Evolutionary conservation across 441 rosid genomes (phyloP).

Genomic region (Adansonia rubrostipa): DNA sequence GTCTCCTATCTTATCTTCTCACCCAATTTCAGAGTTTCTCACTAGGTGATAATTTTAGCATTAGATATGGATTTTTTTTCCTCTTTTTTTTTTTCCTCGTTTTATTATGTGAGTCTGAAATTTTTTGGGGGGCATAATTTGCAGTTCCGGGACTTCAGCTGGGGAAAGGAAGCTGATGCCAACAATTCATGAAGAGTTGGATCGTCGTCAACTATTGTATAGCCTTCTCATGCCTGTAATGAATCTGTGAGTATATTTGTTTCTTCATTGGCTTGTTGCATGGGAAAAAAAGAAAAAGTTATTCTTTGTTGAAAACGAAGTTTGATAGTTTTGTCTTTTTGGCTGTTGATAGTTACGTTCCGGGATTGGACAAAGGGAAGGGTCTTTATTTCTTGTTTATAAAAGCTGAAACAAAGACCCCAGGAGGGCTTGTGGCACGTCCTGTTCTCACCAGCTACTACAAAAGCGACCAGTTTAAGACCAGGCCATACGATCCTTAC

Average conservation of each 20-base stretch:
- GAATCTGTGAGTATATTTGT: slow-evolving; percentile 44
- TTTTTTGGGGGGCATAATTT: slow-evolving; percentile 43
- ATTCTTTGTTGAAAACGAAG: slow-evolving; percentile 1
- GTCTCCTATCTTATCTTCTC: slow-evolving; percentile 62
- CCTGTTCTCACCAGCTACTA: slow-evolving; percentile 80
- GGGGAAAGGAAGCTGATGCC: slow-evolving; percentile 83
- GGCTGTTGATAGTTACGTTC: slow-evolving; percentile 49
- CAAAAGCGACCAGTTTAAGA: slow-evolving; percentile 71
- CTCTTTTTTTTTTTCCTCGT: not conserved
- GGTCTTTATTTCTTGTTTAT: slow-evolving; percentile 66
- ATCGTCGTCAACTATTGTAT: slow-evolving; percentile 58
- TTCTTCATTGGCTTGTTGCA: too few species aligned
- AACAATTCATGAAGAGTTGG: slow-evolving; percentile 64
- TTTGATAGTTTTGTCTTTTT: not conserved
- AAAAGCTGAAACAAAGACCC: slow-evolving; percentile 64
- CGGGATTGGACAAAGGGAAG: slow-evolving; percentile 67
- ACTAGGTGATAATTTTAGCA: slow-evolving; percentile 48
- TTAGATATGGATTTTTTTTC: not conserved
- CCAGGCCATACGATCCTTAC: slow-evolving; percentile 65
- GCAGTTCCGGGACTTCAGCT: slow-evolving; percentile 78
- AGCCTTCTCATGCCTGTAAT: slow-evolving; percentile 80
- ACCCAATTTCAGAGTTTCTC: slow-evolving; percentile 70
- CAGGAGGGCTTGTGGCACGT: slow-evolving; percentile 70
- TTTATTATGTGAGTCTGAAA: not conserved
- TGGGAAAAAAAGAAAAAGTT: not conserved